These are phyloP conservation scores for Pyrus hybrid DNA, from an alignment of 331 rosid species.

Conservation along the genomic window DNA sequence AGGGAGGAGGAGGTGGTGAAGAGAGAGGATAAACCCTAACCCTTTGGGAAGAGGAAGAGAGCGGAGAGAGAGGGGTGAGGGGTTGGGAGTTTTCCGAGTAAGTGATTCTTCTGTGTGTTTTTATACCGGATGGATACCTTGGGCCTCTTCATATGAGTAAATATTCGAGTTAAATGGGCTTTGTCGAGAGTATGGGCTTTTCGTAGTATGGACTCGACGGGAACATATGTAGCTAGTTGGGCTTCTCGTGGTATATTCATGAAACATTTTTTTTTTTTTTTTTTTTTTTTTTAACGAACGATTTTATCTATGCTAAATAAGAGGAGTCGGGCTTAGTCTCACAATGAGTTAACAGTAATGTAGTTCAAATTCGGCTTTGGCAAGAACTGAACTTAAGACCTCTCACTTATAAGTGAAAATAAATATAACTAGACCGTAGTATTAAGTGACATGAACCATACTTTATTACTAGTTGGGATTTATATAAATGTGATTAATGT, in stretches of 20 bases:
- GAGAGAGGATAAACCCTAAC: constrained; percentile 33
- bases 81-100: not conserved
- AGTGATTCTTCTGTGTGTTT: not conserved
- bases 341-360: no score
- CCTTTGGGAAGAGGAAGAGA: not conserved
- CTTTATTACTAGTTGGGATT: not conserved
- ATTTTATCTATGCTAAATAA: no score
- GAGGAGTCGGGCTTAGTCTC: rapidly evolving
- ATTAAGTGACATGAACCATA: no score
- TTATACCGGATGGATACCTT: not conserved
- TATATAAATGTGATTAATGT: not conserved
- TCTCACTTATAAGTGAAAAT: no score
- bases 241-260: no score
- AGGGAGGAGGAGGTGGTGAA: not conserved
- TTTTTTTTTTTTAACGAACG: no score
- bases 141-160: not conserved
- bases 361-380: rapidly evolving
- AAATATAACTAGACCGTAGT: no score
- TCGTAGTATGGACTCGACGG: not conserved
- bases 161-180: not conserved
- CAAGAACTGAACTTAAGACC: rapidly evolving
- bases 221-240: no score
- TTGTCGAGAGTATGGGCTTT: no score
- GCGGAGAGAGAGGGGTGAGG: not conserved
- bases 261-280: no score